Evolutionary conservation across 75 land plant genomes (phyloP).

Genomic region (Selaginella moellendorffii): DNA sequence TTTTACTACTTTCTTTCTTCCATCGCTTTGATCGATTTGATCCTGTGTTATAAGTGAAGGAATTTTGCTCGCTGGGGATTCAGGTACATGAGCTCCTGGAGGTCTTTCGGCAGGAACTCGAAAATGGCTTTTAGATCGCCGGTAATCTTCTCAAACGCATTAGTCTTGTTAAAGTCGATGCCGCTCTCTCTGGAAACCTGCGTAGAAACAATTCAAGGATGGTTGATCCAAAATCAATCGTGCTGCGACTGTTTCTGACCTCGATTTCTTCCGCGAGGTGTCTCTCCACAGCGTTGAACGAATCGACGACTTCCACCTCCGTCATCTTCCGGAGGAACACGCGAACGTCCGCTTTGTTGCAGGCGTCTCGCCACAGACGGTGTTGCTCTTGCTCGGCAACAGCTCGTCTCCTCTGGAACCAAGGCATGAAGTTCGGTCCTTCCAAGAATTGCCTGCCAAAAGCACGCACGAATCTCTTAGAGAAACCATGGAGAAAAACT

Average conservation of each 20-base stretch:
- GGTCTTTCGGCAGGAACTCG: constrained; percentile 4
- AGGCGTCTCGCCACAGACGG: constrained; percentile 1
- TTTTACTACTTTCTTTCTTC: too few species aligned
- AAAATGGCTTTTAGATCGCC: not conserved
- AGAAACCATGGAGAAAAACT: not conserved
- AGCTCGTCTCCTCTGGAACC: constrained; percentile 9
- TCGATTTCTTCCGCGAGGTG: not conserved
- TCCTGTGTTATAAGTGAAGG: not conserved
- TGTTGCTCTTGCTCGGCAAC: constrained; percentile 6
- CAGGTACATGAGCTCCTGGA: not conserved
- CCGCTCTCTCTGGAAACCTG: not conserved
- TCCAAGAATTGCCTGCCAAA: constrained; percentile 6
- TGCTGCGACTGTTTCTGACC: not conserved
- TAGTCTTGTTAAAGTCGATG: not conserved
- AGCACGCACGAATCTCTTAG: not conserved
- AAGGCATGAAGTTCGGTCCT: constrained; percentile 8
- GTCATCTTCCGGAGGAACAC: not conserved
- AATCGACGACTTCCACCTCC: constrained; percentile 2
- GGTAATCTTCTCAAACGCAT: not conserved
- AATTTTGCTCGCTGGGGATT: not conserved
- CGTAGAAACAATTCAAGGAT: not conserved
- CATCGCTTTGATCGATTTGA: too few species aligned
- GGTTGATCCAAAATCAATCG: not conserved
- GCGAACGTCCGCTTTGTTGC: not conserved
- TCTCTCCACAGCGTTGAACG: not conserved